phyloP scores from a whole-genome alignment of 495 filamentous ascomycete species.

The Neurospora sp. region DNA sequence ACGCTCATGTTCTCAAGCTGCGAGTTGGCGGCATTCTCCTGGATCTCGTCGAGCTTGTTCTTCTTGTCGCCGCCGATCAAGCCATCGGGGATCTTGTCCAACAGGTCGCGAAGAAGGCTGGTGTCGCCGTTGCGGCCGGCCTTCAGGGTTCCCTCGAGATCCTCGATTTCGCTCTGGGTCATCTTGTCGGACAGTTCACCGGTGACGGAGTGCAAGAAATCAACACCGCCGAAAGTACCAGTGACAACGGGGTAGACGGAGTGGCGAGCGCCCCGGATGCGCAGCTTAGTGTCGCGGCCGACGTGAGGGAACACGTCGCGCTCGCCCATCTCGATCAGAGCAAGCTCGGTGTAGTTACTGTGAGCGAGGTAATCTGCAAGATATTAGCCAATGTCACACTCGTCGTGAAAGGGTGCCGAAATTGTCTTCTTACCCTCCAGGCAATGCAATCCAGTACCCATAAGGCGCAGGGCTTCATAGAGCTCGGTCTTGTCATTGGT shows the following conservation, averaged over 20 bases:
- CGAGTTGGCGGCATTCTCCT: slow-evolving; percentile 55
- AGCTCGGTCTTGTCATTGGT: slow-evolving; percentile 58
- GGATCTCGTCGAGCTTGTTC: slow-evolving; percentile 53
- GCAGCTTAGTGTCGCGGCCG: slow-evolving; percentile 55
- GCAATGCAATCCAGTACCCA: slow-evolving; percentile 82
- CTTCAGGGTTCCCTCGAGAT: slow-evolving; percentile 65
- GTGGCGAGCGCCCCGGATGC: slow-evolving; percentile 50
- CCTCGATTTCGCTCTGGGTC: slow-evolving; percentile 74
- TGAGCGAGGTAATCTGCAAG: slow-evolving; percentile 70
- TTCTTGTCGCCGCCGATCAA: slow-evolving; percentile 63
- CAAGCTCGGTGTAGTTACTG: slow-evolving; percentile 82
- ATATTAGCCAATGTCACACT: slow-evolving; percentile 2
- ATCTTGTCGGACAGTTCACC: slow-evolving; percentile 84
- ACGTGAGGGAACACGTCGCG: slow-evolving; percentile 74
- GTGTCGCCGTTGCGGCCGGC: slow-evolving; percentile 45
- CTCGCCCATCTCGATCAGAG: slow-evolving; percentile 76
- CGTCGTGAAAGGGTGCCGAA: neutral
- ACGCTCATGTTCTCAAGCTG: slow-evolving; percentile 56
- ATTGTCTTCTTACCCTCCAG: slow-evolving; percentile 49
- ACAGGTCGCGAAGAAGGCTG: slow-evolving; percentile 61
- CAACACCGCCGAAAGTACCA: slow-evolving; percentile 86
- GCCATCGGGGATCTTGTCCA: slow-evolving; percentile 67
- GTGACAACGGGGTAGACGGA: slow-evolving; percentile 72
- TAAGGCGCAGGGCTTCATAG: slow-evolving; percentile 71
- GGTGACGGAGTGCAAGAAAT: slow-evolving; percentile 75